A percentile compares a stretch with the other conserved stretches of the same genome.
These are phyloP conservation scores for Ceratocystis huliohia DNA, from an alignment of 2,329 filamentous ascomycete species.

Conservation along the genomic window DNA sequence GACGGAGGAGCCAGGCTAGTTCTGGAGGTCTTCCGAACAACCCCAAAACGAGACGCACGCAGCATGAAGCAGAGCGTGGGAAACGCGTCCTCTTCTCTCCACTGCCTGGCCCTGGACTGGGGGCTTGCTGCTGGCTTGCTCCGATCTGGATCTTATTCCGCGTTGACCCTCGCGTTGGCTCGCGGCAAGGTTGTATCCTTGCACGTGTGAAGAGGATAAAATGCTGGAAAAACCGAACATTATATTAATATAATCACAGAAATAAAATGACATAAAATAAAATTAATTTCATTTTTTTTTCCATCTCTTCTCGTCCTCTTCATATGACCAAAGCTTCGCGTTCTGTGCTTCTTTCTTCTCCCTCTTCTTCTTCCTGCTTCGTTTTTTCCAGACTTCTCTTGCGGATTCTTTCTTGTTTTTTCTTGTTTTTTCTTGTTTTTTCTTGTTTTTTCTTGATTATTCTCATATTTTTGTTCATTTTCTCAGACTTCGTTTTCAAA, in stretches of 20 bases:
- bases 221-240: not conserved
- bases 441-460: not conserved
- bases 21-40: not conserved
- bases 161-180: slow-evolving; percentile 8
- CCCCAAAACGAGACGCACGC: not conserved
- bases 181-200: slow-evolving; percentile 2
- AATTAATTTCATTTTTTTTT: not conserved
- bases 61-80: not conserved
- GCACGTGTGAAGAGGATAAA: not conserved
- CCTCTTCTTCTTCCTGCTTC: not conserved
- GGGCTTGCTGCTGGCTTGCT: not conserved
- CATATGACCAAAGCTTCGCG: not conserved
- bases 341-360: not conserved
- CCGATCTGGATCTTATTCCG: slow-evolving; percentile 6
- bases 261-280: not conserved
- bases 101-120: too few relatives aligned
- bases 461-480: not conserved
- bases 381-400: not conserved
- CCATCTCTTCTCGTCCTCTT: not conserved
- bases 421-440: not conserved
- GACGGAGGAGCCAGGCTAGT: not conserved
- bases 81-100: too few relatives aligned
- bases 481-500: too few relatives aligned
- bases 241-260: not conserved
- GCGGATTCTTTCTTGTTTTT: not conserved